Conservation (phyloP, 495 filamentous ascomycete species). For the Penicillium lagena region DNA sequence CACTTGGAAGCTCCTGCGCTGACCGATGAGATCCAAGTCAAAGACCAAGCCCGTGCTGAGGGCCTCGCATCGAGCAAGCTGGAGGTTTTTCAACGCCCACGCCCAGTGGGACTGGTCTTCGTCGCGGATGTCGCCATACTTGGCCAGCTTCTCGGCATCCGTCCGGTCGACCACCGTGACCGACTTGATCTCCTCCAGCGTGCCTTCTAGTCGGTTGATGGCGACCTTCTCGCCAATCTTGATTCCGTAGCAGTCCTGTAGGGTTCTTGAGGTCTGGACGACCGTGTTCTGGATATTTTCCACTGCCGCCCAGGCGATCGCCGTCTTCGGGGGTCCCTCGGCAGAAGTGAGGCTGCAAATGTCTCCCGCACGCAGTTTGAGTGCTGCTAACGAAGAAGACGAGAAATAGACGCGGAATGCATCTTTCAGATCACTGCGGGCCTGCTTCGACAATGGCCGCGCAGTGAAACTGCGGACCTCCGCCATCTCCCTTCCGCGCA, state of each 20-base stretch:
- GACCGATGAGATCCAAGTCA: slow-evolving; percentile 41
- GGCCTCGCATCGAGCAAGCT: slow-evolving; percentile 42
- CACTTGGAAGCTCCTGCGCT: slow-evolving; percentile 39
- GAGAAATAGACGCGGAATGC: slow-evolving; percentile 63
- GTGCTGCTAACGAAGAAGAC: slow-evolving; percentile 52
- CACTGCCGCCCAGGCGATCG: slow-evolving; percentile 57
- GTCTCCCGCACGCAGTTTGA: slow-evolving; percentile 56
- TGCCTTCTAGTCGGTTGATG: slow-evolving; percentile 38
- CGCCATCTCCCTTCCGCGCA: slow-evolving; percentile 18
- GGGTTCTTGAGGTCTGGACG: slow-evolving; percentile 57
- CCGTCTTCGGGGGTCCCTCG: slow-evolving; percentile 40
- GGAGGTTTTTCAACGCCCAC: slow-evolving; percentile 51
- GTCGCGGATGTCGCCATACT: slow-evolving; percentile 26
- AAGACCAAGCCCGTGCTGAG: slow-evolving; percentile 38
- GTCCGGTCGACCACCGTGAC: slow-evolving; percentile 48
- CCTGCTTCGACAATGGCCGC: slow-evolving; percentile 47
- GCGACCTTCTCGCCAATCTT: slow-evolving; percentile 56
- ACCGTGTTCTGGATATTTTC: slow-evolving; percentile 59
- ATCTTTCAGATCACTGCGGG: slow-evolving; percentile 47
- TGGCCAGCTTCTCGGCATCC: slow-evolving; percentile 25
- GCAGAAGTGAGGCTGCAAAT: slow-evolving; percentile 45
- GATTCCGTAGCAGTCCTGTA: slow-evolving; percentile 59
- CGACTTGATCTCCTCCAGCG: slow-evolving; percentile 31
- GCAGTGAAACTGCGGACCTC: slow-evolving; percentile 43
- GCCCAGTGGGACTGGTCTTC: slow-evolving; percentile 54